Evolutionary conservation across 2,329 filamentous ascomycete species (phyloP).

Genomic region (Diplocarpon mali): DNA sequence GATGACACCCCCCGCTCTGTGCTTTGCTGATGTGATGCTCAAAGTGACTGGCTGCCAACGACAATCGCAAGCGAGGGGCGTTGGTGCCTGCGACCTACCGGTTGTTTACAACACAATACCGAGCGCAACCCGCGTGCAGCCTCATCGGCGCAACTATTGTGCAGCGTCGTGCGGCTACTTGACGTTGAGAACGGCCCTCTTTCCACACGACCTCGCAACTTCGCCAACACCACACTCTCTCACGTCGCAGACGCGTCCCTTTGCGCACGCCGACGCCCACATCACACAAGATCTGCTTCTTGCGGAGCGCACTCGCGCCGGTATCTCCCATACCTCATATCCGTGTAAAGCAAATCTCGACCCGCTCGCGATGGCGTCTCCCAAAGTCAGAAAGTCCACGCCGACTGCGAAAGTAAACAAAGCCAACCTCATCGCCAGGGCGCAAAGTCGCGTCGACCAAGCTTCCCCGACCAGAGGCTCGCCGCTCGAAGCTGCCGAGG

Average conservation of each 20-base stretch:
- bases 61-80: too few relatives aligned
- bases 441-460: background rate
- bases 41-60: background rate
- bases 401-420: background rate
- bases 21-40: background rate
- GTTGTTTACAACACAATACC: background rate
- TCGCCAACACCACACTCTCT: background rate
- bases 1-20: background rate
- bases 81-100: too few relatives aligned
- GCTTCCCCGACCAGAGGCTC: background rate
- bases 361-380: background rate
- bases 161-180: background rate
- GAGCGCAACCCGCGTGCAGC: background rate
- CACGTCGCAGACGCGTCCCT: background rate
- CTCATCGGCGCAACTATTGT: background rate
- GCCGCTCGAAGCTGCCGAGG: background rate
- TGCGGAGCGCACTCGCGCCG: background rate
- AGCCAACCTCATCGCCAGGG: background rate
- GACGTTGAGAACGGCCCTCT: background rate
- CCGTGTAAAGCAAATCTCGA: too few relatives aligned
- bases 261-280: background rate
- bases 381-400: background rate
- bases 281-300: background rate
- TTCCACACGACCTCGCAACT: background rate
- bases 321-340: background rate